Base-by-base conservation (phyloP, 306 rosid genomes). In the Prunus mira region DNA sequence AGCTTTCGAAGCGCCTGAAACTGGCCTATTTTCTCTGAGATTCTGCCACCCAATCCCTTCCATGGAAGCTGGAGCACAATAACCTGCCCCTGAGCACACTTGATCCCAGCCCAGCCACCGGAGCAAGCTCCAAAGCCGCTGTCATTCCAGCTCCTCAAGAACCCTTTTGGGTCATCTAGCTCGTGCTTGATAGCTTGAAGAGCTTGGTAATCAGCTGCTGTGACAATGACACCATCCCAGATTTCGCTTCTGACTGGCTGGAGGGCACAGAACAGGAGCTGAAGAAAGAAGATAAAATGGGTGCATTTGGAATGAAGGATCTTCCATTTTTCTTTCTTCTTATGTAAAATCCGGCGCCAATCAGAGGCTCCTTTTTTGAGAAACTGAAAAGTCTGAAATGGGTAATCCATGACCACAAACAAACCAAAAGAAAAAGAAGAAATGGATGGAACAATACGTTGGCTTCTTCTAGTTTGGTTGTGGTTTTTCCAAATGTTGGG, bases 11-110 rank as follows among this genome's bases (percentile, higher is more conserved):
- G 91, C 6, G 88, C 97, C 24, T 82, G 87, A 74, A 93, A 92
- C 61, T 88, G 96, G 9, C 97, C 92, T 8, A 93, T 91, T 69
- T 80, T 91, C 22, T 88, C 86, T 0, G 98, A 79, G 84, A 93
- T 87, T 50, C 71, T 79, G 0, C 98, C 98, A 14, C 87, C 79
- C 12, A 93, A 76, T 22, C 92, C 92, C 73, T 86, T 91, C 97
- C 97, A 93, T 15, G 97, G 98, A 79, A 93, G 97, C 82, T 93
- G 90, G 49, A 93, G 84, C 8, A 91, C 97, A 82, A 93, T 93
- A 11, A 93, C 98, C 71, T 89, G 92, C 66, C 98, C 98, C 80
- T 91, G 91, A 24, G 97, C 96, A 82, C 98, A 93, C 79, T 93
- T 93, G 75, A 93, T 91, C 22, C 98, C 98, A 67, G 56, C 84